phyloP scores from a whole-genome alignment of 331 rosid genomes.

The Malus hybrid region DNA sequence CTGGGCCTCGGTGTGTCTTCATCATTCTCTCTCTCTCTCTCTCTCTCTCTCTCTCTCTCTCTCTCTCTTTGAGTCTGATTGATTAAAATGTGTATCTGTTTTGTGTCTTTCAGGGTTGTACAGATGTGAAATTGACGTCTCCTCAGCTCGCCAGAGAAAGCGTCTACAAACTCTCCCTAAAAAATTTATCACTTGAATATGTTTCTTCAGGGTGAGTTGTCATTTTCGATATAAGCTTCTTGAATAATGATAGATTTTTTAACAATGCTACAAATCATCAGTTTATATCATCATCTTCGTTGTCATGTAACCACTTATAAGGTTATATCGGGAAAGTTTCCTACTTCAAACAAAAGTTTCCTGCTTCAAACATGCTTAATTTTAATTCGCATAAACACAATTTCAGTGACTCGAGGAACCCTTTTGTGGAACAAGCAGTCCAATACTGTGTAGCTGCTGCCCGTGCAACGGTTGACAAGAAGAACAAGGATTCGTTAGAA shows the following conservation, averaged over 20 bases:
- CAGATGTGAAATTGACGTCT: conserved; percentile 76
- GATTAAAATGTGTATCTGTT: no score
- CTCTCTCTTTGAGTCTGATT: neutral
- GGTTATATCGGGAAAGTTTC: neutral
- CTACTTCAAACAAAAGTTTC: neutral
- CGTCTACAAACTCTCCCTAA: conserved; percentile 56
- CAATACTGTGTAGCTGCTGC: conserved; percentile 90
- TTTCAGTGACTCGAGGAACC: conserved; percentile 76
- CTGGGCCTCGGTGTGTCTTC: conserved; percentile 66
- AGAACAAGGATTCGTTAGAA: conserved; percentile 46
- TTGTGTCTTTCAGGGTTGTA: conserved; percentile 53
- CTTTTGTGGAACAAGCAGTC: conserved; percentile 90
- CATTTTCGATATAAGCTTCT: neutral
- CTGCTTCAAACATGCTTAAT: neutral
- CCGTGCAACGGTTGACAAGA: conserved; percentile 48
- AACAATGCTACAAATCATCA: neutral
- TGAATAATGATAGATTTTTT: neutral
- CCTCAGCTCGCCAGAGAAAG: conserved; percentile 85
- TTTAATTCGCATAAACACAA: neutral
- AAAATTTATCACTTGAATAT: conserved; percentile 39
- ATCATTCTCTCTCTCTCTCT: neutral
- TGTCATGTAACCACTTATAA: neutral
- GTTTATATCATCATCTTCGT: neutral
- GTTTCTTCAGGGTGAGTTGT: conserved; percentile 58
- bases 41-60: neutral